Percentiles rank a stretch among this genome's conserved stretches.
phyloP scores from a whole-genome alignment of 2,329 filamentous ascomycete genomes.

The Fusarium transvaalense region DNA sequence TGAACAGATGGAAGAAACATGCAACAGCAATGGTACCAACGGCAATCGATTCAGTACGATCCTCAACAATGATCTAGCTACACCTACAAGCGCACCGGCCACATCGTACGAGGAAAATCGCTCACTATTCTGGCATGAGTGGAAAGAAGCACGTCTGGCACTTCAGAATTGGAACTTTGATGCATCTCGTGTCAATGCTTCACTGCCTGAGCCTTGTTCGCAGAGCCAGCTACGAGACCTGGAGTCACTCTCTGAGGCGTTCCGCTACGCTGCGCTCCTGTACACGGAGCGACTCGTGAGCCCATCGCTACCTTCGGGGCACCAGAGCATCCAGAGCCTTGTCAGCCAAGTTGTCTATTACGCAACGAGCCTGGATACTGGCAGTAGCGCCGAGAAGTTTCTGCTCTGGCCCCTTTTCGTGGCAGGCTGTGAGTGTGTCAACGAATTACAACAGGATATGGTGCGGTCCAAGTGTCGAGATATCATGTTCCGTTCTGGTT shows the following conservation, averaged over 20 bases:
- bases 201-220: constrained; percentile 64
- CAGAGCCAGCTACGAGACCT: constrained; percentile 78
- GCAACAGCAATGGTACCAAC: constrained; percentile 67
- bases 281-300: constrained; percentile 90
- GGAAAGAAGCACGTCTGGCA: constrained; percentile 81
- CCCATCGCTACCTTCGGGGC: constrained; percentile 77
- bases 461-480: constrained; percentile 85
- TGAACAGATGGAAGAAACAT: constrained; percentile 49
- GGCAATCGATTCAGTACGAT: constrained; percentile 73
- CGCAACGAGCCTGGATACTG: constrained; percentile 81
- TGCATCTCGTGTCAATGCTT: constrained; percentile 62
- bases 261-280: constrained; percentile 88
- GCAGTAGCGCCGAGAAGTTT: constrained; percentile 83
- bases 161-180: constrained; percentile 87
- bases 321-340: constrained; percentile 84
- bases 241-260: constrained; percentile 86
- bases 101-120: constrained; percentile 69
- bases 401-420: constrained; percentile 94
- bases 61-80: constrained; percentile 67
- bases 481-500: constrained; percentile 89
- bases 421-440: constrained; percentile 88
- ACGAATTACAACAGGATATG: constrained; percentile 80
- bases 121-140: constrained; percentile 84
- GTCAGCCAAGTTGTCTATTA: constrained; percentile 87
- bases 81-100: constrained; percentile 57